Conservation (phyloP, 1,284 basidiomycete species). For the Chondrostereum purpureum region DNA sequence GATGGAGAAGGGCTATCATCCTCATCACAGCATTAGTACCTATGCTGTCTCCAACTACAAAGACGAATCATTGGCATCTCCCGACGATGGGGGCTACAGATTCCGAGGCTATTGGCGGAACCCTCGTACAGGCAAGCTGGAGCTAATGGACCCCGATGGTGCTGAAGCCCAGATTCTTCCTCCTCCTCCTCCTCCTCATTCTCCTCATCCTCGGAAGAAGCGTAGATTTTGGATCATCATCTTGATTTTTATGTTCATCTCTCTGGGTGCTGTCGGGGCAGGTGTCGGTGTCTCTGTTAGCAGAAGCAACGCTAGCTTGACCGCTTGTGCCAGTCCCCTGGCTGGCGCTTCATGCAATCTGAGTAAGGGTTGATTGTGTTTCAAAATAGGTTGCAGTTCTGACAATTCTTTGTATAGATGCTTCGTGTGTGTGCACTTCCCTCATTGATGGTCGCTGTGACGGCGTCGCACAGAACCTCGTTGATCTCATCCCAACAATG, state of each 20-base stretch:
- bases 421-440: conserved; percentile 55
- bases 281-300: conserved; percentile 33
- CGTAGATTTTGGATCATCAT: conserved; percentile 24
- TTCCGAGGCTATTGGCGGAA: not conserved
- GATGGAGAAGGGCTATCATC: conserved; percentile 46
- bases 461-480: conserved; percentile 45
- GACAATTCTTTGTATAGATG: conserved; percentile 32
- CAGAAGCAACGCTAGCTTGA: conserved; percentile 18
- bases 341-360: conserved; percentile 49
- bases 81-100: conserved; percentile 2
- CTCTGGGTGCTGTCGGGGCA: conserved; percentile 31
- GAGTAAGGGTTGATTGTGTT: conserved; percentile 30
- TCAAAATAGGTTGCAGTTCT: not conserved
- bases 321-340: conserved; percentile 32
- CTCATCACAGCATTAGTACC: conserved; percentile 35
- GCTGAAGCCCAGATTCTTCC: not conserved
- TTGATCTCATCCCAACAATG: conserved; percentile 40
- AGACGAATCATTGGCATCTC: conserved; percentile 18
- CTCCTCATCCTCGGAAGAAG: conserved; percentile 18
- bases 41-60: conserved; percentile 17
- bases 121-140: too few relatives aligned
- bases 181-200: not conserved
- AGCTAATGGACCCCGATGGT: too few relatives aligned
- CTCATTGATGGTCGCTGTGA: conserved; percentile 37
- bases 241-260: conserved; percentile 27